phyloP scores from a whole-genome alignment of 306 rosid species.

The Castanospermum australe region DNA sequence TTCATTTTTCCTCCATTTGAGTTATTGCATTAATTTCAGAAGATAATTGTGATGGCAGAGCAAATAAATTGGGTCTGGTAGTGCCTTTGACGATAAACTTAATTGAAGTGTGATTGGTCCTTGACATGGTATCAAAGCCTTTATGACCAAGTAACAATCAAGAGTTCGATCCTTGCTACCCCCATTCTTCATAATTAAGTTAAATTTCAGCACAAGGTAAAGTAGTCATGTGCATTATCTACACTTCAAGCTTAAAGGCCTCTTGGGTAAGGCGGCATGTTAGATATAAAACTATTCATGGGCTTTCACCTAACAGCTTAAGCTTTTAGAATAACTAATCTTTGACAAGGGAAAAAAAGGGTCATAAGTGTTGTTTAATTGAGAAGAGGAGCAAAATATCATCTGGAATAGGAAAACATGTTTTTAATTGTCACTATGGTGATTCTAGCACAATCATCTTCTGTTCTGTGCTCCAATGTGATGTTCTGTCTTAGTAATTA shows the following conservation, averaged over 20 bases:
- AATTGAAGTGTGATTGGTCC: neutral
- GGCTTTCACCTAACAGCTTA: too few species aligned
- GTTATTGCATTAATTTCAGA: conserved; percentile 20
- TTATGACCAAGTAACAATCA: too few species aligned
- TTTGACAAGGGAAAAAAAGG: neutral
- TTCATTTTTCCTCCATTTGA: conserved; percentile 5
- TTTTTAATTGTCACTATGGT: neutral
- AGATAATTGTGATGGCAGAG: conserved; percentile 18
- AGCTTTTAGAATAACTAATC: too few species aligned
- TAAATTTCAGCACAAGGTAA: too few species aligned
- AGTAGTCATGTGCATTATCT: too few species aligned
- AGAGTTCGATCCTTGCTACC: too few species aligned
- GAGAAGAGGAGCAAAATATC: neutral
- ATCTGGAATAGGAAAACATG: neutral
- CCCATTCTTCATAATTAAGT: too few species aligned
- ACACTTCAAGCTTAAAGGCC: too few species aligned
- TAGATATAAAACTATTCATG: too few species aligned
- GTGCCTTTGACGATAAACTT: neutral
- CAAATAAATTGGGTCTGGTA: neutral
- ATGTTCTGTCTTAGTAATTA: neutral
- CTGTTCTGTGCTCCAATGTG: neutral
- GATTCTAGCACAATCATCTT: conserved; percentile 22
- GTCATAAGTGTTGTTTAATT: neutral
- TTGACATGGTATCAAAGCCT: too few species aligned
- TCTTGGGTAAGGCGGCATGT: too few species aligned